These are phyloP conservation scores for Kodamaea ohmeri DNA, from an alignment of 1,139 yeast genomes.

Conservation along the genomic window DNA sequence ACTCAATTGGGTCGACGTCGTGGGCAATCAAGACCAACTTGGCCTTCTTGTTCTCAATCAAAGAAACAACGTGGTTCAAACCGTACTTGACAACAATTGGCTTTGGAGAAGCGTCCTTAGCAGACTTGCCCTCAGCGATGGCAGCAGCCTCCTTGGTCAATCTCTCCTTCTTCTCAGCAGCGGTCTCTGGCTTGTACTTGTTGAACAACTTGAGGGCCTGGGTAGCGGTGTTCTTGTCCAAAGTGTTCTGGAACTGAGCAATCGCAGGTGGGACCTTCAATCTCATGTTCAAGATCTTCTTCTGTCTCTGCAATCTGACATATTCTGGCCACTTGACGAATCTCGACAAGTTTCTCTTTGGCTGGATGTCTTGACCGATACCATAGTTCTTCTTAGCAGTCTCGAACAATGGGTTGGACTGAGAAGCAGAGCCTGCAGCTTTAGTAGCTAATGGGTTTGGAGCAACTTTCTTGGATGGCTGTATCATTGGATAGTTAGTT, in stretches of 20 bases:
- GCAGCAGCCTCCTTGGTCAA: slow-evolving; percentile 98
- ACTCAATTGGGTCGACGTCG: slow-evolving; percentile 98
- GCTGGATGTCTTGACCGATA: slow-evolving; percentile 92
- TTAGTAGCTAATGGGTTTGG: slow-evolving; percentile 51
- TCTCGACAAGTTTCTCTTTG: slow-evolving; percentile 93
- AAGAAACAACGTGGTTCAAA: slow-evolving; percentile 96
- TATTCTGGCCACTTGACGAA: slow-evolving; percentile 98
- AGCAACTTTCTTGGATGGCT: slow-evolving; percentile 53
- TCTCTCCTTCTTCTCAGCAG: slow-evolving; percentile 97
- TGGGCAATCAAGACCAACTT: slow-evolving; percentile 94
- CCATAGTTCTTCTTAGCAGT: slow-evolving; percentile 92
- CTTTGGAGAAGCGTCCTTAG: slow-evolving; percentile 92
- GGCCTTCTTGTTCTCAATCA: slow-evolving; percentile 97
- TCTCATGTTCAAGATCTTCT: slow-evolving; percentile 90
- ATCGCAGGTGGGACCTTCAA: slow-evolving; percentile 98
- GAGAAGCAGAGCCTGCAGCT: slow-evolving; percentile 21
- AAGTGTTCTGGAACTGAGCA: slow-evolving; percentile 90
- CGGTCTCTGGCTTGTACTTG: slow-evolving; percentile 98
- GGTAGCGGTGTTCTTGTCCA: slow-evolving; percentile 98
- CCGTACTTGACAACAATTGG: slow-evolving; percentile 96
- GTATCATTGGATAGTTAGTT: slow-evolving; percentile 66
- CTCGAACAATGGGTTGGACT: slow-evolving; percentile 65
- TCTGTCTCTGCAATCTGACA: slow-evolving; percentile 96
- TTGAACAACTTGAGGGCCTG: slow-evolving; percentile 94
- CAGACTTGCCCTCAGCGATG: slow-evolving; percentile 94